These are phyloP conservation scores for Stipa capillata DNA, from an alignment of 176 grass and related monocot species.

Conservation along the genomic window DNA sequence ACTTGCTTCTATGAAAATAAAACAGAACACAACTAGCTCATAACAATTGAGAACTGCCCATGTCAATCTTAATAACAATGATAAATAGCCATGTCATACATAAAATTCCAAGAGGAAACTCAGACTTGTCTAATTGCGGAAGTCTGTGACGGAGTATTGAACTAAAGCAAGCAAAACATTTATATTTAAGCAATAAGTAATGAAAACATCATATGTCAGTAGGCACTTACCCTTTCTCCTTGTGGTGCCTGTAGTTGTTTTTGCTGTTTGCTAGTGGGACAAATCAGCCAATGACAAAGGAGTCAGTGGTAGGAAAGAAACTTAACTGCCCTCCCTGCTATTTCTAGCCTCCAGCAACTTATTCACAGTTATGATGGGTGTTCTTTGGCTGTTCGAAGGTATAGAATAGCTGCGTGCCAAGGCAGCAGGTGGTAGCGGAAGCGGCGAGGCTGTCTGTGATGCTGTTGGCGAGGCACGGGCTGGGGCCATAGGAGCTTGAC, in stretches of 20 bases:
- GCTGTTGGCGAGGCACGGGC: neutral
- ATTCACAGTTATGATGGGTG: constrained; percentile 39
- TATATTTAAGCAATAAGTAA: neutral
- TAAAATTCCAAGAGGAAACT: neutral
- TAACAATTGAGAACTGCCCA: neutral
- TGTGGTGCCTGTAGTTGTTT: constrained; percentile 15
- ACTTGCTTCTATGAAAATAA: neutral
- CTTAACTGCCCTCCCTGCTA: constrained; percentile 31
- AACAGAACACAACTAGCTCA: neutral
- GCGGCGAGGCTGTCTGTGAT: constrained; percentile 37
- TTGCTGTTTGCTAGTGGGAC: constrained; percentile 21
- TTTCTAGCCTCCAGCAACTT: constrained; percentile 42
- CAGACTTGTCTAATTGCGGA: neutral
- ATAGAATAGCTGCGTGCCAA: constrained; percentile 55
- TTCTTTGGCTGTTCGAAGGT: constrained; percentile 70
- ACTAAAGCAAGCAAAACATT: neutral
- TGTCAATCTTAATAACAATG: neutral
- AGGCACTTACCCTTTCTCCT: constrained; percentile 34
- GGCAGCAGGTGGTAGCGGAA: constrained; percentile 50
- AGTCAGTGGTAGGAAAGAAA: constrained; percentile 38
- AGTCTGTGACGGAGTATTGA: neutral
- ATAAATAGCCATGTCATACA: neutral
- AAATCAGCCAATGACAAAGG: constrained; percentile 36
- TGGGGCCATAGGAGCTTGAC: constrained; percentile 8
- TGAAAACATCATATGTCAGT: neutral